Base-by-base conservation (phyloP, 2,329 filamentous ascomycete species). In the Tolypocladium ovalisporum region DNA sequence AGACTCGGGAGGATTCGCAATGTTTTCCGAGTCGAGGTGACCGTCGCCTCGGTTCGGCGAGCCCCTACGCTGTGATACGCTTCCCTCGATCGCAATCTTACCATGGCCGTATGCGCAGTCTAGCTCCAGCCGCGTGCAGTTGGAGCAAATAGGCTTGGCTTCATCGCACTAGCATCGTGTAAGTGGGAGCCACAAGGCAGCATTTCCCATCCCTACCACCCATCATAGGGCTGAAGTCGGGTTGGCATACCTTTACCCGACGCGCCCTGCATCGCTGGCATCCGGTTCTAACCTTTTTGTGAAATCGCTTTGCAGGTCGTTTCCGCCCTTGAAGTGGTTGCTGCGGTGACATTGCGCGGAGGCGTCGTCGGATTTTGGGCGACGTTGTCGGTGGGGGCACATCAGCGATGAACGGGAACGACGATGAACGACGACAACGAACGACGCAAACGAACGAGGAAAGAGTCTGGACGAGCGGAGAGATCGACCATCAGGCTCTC, bases 241-340 rank as follows among this genome's bases (percentile, higher is more conserved):
- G 24, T 6, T 19, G 13, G 42, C 44, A 5, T 32, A 49, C 63
- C 64, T 65, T 65, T 24, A 65, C 64, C 7, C 63, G 60, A 27
- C 64, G 64, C 17, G 54, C 53, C 27, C 64, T 59, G 22, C 64
- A 65, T 36, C 59, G 55, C 51, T 64, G 61, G 53, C 64, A 65
- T 1, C 64, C 63, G 1, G 62, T 65, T 24, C 62, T 57, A 13
- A 61, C 60, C 56, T 65, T 65, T 55, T 61, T 65, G 58, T 65
- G 64, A 57, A 65, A 65, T 32, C 65, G 60, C 56, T 65, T 63
- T 6, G 62, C 57, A 9, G 54, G 57, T 22, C 52, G 29, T 68
- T 0, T 49, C 8, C 27, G 44, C 17, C 27, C 44, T 12, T 17
- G 9, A 22, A 4, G 7, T 44, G 22, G 17, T 12, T 49, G 44